Evolutionary conservation across 495 filamentous ascomycete species (phyloP).

Genomic region (Pyronema omphalodes): DNA sequence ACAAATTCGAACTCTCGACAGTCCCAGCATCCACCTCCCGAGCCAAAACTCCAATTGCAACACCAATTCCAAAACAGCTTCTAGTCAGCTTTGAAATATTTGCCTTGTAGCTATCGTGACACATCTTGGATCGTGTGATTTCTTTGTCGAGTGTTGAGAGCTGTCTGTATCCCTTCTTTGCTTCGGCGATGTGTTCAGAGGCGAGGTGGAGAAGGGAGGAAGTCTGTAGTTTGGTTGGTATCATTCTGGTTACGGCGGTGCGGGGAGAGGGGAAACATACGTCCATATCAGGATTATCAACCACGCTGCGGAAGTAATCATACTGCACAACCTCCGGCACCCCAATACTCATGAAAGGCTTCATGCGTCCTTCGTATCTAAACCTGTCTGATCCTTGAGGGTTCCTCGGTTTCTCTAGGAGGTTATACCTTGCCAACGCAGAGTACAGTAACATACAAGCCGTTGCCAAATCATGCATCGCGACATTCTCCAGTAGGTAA

Average conservation of each 20-base stretch:
- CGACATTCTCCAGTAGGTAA: constrained; percentile 46
- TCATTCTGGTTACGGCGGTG: neutral
- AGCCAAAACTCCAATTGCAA: constrained; percentile 24
- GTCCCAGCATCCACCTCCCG: constrained; percentile 17
- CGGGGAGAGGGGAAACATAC: neutral
- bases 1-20: constrained; percentile 11
- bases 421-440: constrained; percentile 38
- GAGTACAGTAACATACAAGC: constrained; percentile 36
- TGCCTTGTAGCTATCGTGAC: constrained; percentile 17
- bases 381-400: constrained; percentile 53
- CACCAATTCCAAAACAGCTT: constrained; percentile 27
- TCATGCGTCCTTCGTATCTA: constrained; percentile 80
- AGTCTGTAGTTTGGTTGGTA: constrained; percentile 8
- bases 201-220: constrained; percentile 40
- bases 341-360: constrained; percentile 54
- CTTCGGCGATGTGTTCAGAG: constrained; percentile 37
- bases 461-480: constrained; percentile 51
- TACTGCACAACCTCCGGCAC: constrained; percentile 53
- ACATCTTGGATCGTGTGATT: constrained; percentile 27
- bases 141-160: constrained; percentile 32
- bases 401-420: constrained; percentile 39
- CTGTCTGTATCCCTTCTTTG: constrained; percentile 46
- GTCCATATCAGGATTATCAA: constrained; percentile 26
- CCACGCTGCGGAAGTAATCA: constrained; percentile 35
- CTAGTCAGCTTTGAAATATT: constrained; percentile 21